Base-by-base conservation (phyloP, 2,329 filamentous ascomycete genomes). In the Fusarium sp. region DNA sequence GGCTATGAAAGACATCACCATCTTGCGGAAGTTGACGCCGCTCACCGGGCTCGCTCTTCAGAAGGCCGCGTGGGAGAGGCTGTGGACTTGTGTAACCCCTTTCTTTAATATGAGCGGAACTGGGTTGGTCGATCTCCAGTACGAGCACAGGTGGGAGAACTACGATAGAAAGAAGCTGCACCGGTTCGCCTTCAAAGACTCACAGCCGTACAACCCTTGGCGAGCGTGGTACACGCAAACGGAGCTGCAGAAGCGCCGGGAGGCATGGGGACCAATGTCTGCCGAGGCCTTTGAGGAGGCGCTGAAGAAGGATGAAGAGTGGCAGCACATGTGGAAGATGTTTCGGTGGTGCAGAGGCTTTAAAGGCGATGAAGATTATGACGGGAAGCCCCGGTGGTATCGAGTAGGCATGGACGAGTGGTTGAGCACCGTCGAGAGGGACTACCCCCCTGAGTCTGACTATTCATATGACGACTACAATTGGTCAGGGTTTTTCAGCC, bases 381-480 rank as follows among this genome's bases (percentile, higher is more conserved):
- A 48, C 14, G 43, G 20, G 13, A 45, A 16, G 23, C 56, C 60
- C 13, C 7, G 14, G 14, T 71, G 68, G 67, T 13, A 62, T 11
- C n/a, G 11, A 7, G 30, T 57, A 13, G n/a, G 30, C 16, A 4
- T 72, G 7, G 25, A 58, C 14, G 65, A 61, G 16, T 72, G 65
- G 69, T 20, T 48, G 14, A 10, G 8, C 6, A 43, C 57, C 11
- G n/a, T 45, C n/a, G 2, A 48, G 60, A 50, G 27, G 59, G 30
- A 25, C 16, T 32, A 20, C 10, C 39, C 39, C n/a, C 30, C 30
- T 32, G 30, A 32, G 30, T 10, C 30, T 32, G 30, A 32, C 30
- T 1, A 3, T 32, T 4, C 30, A 32, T 32, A 4, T 32, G 9
- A 32, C 30, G 30, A 32, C 30, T 11, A 32, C 30, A 10, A 10